A percentile compares a stretch with the other conserved stretches of the same genome.
Conservation (phyloP, 2,329 filamentous ascomycete genomes). For the Canariomyces notabilis region DNA sequence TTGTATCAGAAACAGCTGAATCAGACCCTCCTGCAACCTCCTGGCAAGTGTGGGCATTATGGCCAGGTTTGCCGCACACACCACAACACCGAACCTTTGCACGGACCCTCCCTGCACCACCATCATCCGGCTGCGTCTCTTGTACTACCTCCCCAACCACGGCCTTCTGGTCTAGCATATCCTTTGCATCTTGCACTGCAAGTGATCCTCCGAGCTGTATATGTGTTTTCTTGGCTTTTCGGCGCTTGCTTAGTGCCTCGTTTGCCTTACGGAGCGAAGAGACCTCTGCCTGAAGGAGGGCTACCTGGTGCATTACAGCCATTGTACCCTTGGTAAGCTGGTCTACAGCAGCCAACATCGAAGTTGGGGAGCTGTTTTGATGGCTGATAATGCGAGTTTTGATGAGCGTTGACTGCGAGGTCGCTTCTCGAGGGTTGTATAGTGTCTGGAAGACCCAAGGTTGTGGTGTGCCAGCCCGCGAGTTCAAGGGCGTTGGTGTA, state of each 20-base stretch:
- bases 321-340: no score
- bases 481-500: slow-evolving; percentile 4
- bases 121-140: slow-evolving; percentile 1
- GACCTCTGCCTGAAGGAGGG: no score
- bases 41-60: slow-evolving; percentile 10
- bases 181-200: no score
- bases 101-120: neutral
- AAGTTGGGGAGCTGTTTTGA: slow-evolving; percentile 1
- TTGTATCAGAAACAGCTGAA: slow-evolving; percentile 6
- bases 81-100: slow-evolving; percentile 6
- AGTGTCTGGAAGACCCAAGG: slow-evolving; percentile 1
- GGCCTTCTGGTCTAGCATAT: no score
- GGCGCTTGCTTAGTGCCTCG: no score
- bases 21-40: slow-evolving; percentile 3
- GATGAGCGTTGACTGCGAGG: neutral
- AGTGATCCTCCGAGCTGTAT: no score
- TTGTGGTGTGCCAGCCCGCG: neutral
- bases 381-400: slow-evolving; percentile 1
- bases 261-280: no score
- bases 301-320: no score
- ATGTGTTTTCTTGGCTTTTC: no score
- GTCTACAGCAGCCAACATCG: neutral
- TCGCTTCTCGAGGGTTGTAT: slow-evolving; percentile 5
- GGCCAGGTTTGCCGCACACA: slow-evolving; percentile 8
- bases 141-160: no score